Base-by-base conservation (phyloP, 2,329 filamentous ascomycete species). In the Diplocarpon mali region DNA sequence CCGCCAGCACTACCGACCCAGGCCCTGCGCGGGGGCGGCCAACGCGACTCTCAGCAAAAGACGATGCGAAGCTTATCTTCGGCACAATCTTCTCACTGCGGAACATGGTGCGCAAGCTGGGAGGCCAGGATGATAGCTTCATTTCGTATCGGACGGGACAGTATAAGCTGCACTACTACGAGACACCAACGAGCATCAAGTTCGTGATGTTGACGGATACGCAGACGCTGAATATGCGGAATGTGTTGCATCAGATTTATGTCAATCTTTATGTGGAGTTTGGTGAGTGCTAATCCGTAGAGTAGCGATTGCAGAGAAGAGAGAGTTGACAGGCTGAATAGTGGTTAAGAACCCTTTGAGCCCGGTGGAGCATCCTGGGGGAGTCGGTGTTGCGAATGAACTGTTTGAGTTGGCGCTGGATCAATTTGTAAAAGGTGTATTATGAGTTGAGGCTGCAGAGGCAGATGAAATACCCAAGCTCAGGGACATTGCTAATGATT, bases 91-190 rank as follows among this genome's bases (percentile, higher is more conserved):
- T 95, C 70, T 95, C 88, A 39, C 72, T 98, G 57, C 83, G 92
- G 58, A 95, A 95, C 68, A 95, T 98, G 83, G 87, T 85, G 51
- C 85, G 87, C 65, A 95, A 95, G 71, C 76, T 98, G 38, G 90
- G 90, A 60, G 90, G 90, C 53, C 80, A 86, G 44, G 88, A 95
- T 64, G 90, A 95, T 43, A 87, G 85, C 62, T 98, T 98, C 65
- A 83, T 98, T 57, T 87, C 83, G 56, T 98, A 85, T 68, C 84
- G 87, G 57, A 98, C 92, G 42, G 85, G 76, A 55, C 84, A 95
- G 66, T 98, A 98, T 73, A 95, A 95, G 69, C 76, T 98, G 57
- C 92, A 98, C 69, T 98, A 94, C 71, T 98, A 95, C 73, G 92
- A 98, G 71, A 96, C 92, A 11, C 88, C 89, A 1, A 92, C 88